phyloP scores from a whole-genome alignment of 1,284 basidiomycete genomes.

The Apiotrichum siamense region DNA sequence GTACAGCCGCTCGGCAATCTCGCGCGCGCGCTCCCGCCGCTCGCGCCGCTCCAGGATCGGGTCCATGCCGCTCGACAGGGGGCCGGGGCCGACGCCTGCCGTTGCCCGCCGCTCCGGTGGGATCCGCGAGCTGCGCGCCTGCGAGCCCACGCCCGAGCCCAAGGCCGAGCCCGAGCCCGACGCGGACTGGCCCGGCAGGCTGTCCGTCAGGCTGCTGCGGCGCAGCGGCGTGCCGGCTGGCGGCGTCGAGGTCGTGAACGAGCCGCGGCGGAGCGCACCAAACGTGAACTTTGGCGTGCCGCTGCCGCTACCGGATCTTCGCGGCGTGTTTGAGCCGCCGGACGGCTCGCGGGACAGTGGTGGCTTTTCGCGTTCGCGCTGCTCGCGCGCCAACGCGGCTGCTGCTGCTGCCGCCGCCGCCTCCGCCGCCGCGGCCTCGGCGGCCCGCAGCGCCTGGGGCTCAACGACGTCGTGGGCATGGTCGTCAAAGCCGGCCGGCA shows the following conservation, averaged over 20 bases:
- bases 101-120: background rate
- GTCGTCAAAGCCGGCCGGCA: slow-evolving; percentile 13
- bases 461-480: slow-evolving; percentile 9
- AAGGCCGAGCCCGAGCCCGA: background rate
- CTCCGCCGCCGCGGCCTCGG: background rate
- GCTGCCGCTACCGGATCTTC: background rate
- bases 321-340: background rate
- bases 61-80: background rate
- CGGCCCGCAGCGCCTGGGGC: slow-evolving; percentile 6
- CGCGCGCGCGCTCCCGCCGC: slow-evolving; percentile 9
- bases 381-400: background rate
- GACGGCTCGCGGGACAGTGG: background rate
- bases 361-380: no score
- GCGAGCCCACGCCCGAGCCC: background rate
- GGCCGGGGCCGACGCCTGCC: background rate
- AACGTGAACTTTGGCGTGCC: background rate
- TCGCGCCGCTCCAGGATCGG: slow-evolving; percentile 4
- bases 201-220: background rate
- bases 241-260: background rate
- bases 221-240: background rate
- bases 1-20: slow-evolving; percentile 17
- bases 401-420: background rate
- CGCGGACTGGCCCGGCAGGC: background rate
- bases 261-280: background rate
- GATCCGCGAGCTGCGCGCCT: background rate